Conservation (phyloP, 257 asterid genomes). For the Cynanchum wilfordii region DNA sequence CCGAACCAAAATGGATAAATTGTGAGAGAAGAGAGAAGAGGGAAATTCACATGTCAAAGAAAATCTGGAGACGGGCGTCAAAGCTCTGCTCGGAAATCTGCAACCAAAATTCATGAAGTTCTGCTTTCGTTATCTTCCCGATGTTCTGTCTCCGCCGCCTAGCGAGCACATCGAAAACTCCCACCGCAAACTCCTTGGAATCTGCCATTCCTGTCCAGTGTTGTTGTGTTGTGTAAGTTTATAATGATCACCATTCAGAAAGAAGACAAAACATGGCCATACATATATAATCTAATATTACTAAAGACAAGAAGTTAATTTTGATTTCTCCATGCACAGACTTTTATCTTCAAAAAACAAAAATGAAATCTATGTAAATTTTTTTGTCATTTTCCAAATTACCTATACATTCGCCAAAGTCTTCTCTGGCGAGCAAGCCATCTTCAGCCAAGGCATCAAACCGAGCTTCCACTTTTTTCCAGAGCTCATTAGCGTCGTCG, state of each 20-base stretch:
- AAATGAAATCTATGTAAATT: not conserved
- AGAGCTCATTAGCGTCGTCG: conserved; percentile 37
- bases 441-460: conserved; percentile 52
- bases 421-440: conserved; percentile 65
- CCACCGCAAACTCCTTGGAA: conserved; percentile 81
- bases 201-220: conserved; percentile 66
- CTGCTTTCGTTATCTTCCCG: conserved; percentile 57
- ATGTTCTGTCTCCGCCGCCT: conserved; percentile 64
- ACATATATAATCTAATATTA: not conserved
- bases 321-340: not conserved
- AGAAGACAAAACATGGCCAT: not conserved
- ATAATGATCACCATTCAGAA: not conserved
- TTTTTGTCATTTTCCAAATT: not conserved
- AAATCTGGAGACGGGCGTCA: conserved; percentile 91
- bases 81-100: conserved; percentile 83
- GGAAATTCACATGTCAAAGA: conserved; percentile 76
- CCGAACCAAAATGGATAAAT: not conserved
- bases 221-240: too few species aligned
- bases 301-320: not conserved
- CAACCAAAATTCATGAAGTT: conserved; percentile 79
- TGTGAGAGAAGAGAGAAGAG: not conserved
- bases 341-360: not conserved
- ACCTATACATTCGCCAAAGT: conserved; percentile 96
- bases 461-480: conserved; percentile 73
- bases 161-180: conserved; percentile 74